Base-by-base conservation (phyloP, 2,329 filamentous ascomycete species). In the Calcarisporium arbuscula region DNA sequence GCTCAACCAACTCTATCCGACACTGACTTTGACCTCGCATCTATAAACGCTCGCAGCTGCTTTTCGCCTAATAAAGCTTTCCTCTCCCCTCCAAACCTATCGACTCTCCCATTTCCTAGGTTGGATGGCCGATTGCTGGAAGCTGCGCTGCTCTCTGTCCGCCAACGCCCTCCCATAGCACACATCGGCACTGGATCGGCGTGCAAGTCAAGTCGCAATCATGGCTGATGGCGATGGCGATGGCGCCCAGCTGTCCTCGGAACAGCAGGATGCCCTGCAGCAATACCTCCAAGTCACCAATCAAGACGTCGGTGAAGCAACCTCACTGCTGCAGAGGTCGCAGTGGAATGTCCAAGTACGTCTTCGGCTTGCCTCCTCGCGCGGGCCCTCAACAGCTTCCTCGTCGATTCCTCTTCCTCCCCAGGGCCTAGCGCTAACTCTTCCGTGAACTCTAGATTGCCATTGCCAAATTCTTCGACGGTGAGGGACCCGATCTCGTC, bases 381-480 rank as follows among this genome's bases (percentile, higher is more conserved):
- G 6, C 10, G 18, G 17, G 10, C 19, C 17, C 8, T 11, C 12
- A 5, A 31, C 12, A 23, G 8, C 23, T 5, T 6, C n/a, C 15
- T 8, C 23, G 8, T 8, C 12, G 11, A 17, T 17, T 28, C 10
- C 21, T 19, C 21, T n/a, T 28, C 14, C 8, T 19, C 1, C 4
- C 22, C 15, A 9, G 22, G n/a, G 22, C 22, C 22, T 25, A 4
- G 11, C 21, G 15, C 25, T 25, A 28, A 21, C 16, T 22, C 10
- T 9, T 4, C 22, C 10, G 14, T 14, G 28, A 8, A 9, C 11
- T 37, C 5, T 54, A 95, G 82, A 95, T 96, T 50, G 90, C 92
- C 38, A 90, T 98, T 44, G 79, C 92, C 45, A 94, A 94, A 55
- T 96, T 96, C 74, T 98, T 95, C 57, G 92, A 98, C 52, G 92